Evolutionary conservation across 2,329 filamentous ascomycete species (phyloP), one percentile per base, ranked within the genome.

Genomic region (Falciphora oryzae): DNA sequence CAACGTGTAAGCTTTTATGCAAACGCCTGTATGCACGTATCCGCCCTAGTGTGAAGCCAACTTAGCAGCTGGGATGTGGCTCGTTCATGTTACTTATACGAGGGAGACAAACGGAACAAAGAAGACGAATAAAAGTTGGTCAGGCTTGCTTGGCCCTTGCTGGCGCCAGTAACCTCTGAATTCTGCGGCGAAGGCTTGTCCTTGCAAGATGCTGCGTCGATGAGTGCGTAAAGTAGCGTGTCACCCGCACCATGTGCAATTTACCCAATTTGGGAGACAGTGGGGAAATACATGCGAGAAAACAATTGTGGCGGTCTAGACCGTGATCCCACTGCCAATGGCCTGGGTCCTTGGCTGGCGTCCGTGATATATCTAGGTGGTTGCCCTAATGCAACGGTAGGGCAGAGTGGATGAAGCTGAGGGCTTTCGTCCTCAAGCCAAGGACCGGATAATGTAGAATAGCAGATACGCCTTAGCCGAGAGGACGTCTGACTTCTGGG

Each of bases 401-500:
- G 3, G 28, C 32, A 27, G 7, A 29, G 57, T 32, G 28, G 28
- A 29, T 31, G 32, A 28, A 31, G 31, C 31, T 13, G 38, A 7
- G 31, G 6, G 38, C 7, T 35, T n/a, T n/a, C n/a, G 14, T 31
- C 32, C 59, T 74, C 72, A 85, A 59, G 83, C 79, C 25, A 88
- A 72, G 28, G 85, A 87, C 67, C 87, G 81, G 66, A 89, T 86
- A 63, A 89, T 88, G 71, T 98, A 98, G 75, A 97, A 97, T 63
- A 98, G 80, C 65, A 98, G 80, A 75, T 97, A 98, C 0, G 94
- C 93, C 74, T 97, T 89, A 18, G 92, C 91, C 35, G 85, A 85
- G 57, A 98, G 81, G 3, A 98, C 94, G 66, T 97, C 92, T 6
- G 90, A 90, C 73, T 95, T 89, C 60, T 86, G 87, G 2, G 92